phyloP scores from a whole-genome alignment of 345 rosid species.

The Bretschneidera sinensis region DNA sequence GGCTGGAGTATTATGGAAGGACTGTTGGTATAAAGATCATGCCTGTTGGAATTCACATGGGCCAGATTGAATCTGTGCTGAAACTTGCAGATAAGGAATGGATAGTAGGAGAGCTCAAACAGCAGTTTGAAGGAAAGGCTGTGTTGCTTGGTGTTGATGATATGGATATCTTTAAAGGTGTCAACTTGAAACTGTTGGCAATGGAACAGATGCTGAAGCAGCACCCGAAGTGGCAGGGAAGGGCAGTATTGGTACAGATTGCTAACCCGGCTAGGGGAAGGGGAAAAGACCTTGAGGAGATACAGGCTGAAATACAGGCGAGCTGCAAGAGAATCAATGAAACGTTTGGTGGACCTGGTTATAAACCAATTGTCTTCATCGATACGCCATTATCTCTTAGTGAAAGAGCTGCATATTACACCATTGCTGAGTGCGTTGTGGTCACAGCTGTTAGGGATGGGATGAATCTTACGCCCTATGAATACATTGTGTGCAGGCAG shows the following conservation, averaged over 20 bases:
- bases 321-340: constrained; percentile 67
- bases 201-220: constrained; percentile 74
- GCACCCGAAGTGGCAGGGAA: constrained; percentile 67
- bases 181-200: constrained; percentile 66
- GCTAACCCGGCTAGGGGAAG: constrained; percentile 66
- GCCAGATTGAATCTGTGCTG: constrained; percentile 64
- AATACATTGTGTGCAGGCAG: constrained; percentile 65
- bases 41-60: constrained; percentile 84
- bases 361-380: constrained; percentile 63
- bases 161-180: constrained; percentile 80
- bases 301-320: constrained; percentile 50
- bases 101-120: constrained; percentile 64
- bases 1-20: constrained; percentile 72
- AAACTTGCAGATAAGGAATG: constrained; percentile 63
- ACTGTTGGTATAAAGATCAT: constrained; percentile 75
- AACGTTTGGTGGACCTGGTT: constrained; percentile 51
- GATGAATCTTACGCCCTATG: constrained; percentile 75
- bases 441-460: constrained; percentile 85
- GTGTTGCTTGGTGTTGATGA: constrained; percentile 75
- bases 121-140: constrained; percentile 65
- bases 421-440: constrained; percentile 64
- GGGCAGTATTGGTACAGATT: constrained; percentile 68
- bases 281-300: constrained; percentile 66
- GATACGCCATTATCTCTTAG: constrained; percentile 53
- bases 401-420: constrained; percentile 64